A percentile compares a stretch with the other conserved stretches of the same genome.
Conservation (phyloP, 768 basidiomycete species). For the Pleurotus djamor region DNA sequence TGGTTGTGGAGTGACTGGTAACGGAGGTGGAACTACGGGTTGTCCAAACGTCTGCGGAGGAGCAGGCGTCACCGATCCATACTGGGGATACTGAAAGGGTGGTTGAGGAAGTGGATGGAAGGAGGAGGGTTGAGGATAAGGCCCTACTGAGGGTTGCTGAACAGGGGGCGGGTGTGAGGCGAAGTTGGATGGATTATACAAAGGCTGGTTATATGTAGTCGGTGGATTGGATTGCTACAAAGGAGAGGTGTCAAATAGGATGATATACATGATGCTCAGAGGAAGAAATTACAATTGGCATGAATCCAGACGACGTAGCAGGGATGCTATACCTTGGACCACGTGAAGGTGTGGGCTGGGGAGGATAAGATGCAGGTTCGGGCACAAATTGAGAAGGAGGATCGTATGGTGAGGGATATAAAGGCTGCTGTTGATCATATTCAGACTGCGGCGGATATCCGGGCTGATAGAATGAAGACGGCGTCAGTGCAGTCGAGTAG, state of each 20-base stretch:
- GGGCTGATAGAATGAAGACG: slow-evolving; percentile 23
- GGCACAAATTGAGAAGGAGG: slow-evolving; percentile 27
- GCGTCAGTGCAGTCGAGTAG: slow-evolving; percentile 28
- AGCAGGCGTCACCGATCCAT: slow-evolving; percentile 28
- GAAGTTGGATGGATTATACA: slow-evolving; percentile 29
- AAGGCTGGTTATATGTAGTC: slow-evolving; percentile 28
- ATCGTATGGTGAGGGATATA: slow-evolving; percentile 31
- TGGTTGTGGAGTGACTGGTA: slow-evolving; percentile 20
- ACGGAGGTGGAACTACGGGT: slow-evolving; percentile 15
- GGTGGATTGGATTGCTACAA: slow-evolving; percentile 41
- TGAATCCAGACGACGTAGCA: slow-evolving; percentile 65
- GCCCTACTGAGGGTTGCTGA: slow-evolving; percentile 28
- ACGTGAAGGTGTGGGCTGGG: slow-evolving; percentile 34
- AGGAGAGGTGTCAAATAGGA: slow-evolving; percentile 2
- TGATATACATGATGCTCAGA: not conserved
- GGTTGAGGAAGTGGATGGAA: slow-evolving; percentile 33
- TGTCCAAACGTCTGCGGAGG: slow-evolving; percentile 36
- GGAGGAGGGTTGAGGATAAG: slow-evolving; percentile 28
- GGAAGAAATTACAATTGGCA: slow-evolving; percentile 38
- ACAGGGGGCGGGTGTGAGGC: slow-evolving; percentile 17
- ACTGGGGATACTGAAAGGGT: slow-evolving; percentile 32
- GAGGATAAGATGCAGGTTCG: slow-evolving; percentile 23
- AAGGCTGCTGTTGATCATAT: slow-evolving; percentile 24
- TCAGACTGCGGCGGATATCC: slow-evolving; percentile 29
- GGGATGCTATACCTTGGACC: slow-evolving; percentile 71